Conservation (phyloP, 1,284 basidiomycete genomes). For the Leccinum subrobustum region DNA sequence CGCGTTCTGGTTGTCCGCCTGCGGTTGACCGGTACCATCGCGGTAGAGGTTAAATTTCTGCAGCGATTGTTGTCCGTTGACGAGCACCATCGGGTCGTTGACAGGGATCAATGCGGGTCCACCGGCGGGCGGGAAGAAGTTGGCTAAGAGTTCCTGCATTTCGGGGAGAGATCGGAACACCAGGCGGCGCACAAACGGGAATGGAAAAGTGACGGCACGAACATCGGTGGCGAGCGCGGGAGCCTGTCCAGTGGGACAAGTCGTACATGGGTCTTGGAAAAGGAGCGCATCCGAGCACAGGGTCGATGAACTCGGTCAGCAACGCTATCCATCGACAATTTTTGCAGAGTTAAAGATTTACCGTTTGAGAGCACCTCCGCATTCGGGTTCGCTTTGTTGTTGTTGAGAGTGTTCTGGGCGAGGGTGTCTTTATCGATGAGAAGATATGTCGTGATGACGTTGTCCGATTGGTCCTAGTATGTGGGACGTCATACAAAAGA, state of each 20-base stretch:
- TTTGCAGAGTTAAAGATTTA: slow-evolving; percentile 5
- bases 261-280: slow-evolving; percentile 27
- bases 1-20: slow-evolving; percentile 23
- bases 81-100: slow-evolving; percentile 29
- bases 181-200: not conserved
- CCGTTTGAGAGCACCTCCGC: slow-evolving; percentile 27
- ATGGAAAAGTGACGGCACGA: not conserved
- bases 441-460: slow-evolving; percentile 29
- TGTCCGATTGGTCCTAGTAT: slow-evolving; percentile 29
- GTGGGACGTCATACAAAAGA: not conserved
- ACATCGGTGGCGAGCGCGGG: slow-evolving; percentile 28
- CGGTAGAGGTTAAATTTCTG: slow-evolving; percentile 30
- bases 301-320: slow-evolving; percentile 25
- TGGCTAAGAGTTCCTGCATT: slow-evolving; percentile 23
- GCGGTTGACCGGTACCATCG: slow-evolving; percentile 26
- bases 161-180: not conserved
- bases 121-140: slow-evolving; percentile 26
- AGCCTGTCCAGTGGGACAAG: slow-evolving; percentile 20
- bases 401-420: slow-evolving; percentile 26
- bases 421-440: slow-evolving; percentile 22
- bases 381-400: slow-evolving; percentile 24
- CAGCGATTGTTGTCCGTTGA: slow-evolving; percentile 26
- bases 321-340: not conserved
- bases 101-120: slow-evolving; percentile 26
- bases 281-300: slow-evolving; percentile 23